Evolutionary conservation across 177 flowering plant genomes (phyloP), one percentile per base, ranked within the genome.

Genomic region (Tripterygium wilfordii): DNA sequence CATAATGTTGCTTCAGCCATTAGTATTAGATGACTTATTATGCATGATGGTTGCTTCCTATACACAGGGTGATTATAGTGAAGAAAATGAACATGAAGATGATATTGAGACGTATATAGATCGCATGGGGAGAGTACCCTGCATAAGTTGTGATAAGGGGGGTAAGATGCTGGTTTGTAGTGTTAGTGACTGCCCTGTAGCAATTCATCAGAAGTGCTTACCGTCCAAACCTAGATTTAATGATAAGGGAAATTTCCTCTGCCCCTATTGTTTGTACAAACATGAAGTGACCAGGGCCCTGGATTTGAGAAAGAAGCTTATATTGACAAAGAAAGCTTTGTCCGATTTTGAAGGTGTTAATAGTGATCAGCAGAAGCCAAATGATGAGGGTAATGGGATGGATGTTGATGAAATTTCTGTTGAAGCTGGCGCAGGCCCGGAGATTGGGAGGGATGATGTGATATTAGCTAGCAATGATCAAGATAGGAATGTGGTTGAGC

Each of bases 191-290:
- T 81, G 88, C 45, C 61, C 62, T 2, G 2, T 76, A 28, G 57
- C 69, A 4, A 22, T 74, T 24, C 85, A 82, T 36, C 61, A 58
- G 36, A 32, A 25, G 13, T 78, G 82, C 42, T 45, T 78, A 56
- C 21, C 49, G n/a, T 54, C 22, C 36, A 22, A 49, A 3, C 64
- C 77, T 54, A 19, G 14, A 25, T 70, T 74, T 51, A 80, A 79
- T 45, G 62, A 58, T 14, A 13, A 20, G 16, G 82, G 80, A 0
- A 48, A 57, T 13, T 81, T 65, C 48, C 70, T 56, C 48, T 78
- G 88, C 52, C 85, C 88, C 0, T 57, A 53, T 41, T 81, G 88
- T 52, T 37, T 46, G 7, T 72, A 67, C 41, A 72, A 61, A 27
- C 42, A 24, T 36, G 63, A 56, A 32, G 2, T 60, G n/a, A 24